phyloP scores from a whole-genome alignment of 2,329 filamentous ascomycete genomes.

The Ilyonectria sp. region DNA sequence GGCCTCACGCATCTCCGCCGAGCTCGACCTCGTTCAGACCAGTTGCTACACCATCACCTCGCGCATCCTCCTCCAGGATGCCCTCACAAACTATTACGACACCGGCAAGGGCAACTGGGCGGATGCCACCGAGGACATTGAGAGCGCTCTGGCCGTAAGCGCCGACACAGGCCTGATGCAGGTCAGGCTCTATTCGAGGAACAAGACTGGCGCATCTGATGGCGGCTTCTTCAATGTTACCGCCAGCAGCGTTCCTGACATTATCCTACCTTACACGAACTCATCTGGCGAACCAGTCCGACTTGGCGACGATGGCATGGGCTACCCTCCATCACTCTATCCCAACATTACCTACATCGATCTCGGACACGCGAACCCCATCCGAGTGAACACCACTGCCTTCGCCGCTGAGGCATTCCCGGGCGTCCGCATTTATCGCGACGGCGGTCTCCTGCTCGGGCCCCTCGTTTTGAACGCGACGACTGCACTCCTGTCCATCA shows the following conservation, averaged over 20 bases:
- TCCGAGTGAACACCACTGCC: constrained; percentile 58
- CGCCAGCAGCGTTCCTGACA: constrained; percentile 60
- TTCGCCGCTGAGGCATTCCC: constrained; percentile 66
- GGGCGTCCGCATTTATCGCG: constrained; percentile 64
- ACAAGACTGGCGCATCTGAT: constrained; percentile 68
- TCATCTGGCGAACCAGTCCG: constrained; percentile 71
- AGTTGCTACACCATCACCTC: constrained; percentile 81
- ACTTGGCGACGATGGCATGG: constrained; percentile 74
- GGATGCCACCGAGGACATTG: constrained; percentile 74
- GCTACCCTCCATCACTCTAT: constrained; percentile 81
- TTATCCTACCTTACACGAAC: constrained; percentile 74
- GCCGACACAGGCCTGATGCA: constrained; percentile 75
- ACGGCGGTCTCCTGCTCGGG: constrained; percentile 79
- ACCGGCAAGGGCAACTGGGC: constrained; percentile 71
- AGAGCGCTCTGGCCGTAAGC: constrained; percentile 77
- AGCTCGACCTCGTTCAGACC: constrained; percentile 84
- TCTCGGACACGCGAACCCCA: constrained; percentile 58
- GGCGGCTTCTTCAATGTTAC: constrained; percentile 77
- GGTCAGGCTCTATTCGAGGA: constrained; percentile 79
- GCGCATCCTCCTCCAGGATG: constrained; percentile 71
- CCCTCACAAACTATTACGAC: constrained; percentile 67
- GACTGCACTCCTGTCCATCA: constrained; percentile 85
- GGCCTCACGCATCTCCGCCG: constrained; percentile 83
- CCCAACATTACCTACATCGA: constrained; percentile 81
- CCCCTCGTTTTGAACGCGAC: constrained; percentile 81